Evolutionary conservation across 495 filamentous ascomycete genomes (phyloP), one percentile per base, ranked within the genome.

Genomic region (Acidomyces sp.): DNA sequence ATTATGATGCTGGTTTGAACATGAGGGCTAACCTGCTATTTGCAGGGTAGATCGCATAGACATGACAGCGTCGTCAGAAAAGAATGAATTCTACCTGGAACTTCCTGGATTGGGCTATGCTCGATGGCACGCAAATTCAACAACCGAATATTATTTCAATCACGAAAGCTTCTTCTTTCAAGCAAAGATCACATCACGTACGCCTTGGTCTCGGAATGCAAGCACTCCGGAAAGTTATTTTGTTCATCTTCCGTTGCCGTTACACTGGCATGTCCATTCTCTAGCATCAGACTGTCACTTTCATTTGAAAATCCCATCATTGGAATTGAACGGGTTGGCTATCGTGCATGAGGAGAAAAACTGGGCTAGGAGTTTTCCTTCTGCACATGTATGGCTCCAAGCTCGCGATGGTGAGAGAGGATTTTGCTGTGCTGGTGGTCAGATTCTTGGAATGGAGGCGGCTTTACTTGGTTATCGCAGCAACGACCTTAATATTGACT

Each of bases 191-290:
- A 59, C 41, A 0, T 24, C 39, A 0, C 53, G 55, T n/a, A 58
- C 42, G 13, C 54, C 60, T 0, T 67, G 66, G 64, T 54, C 24
- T 9, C 13, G 17, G 4, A 4, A 37, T 5, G 39, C 32, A 10
- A 25, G 52, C 24, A 48, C 61, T 41, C 45, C 52, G 27, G 39
- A 58, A 41, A 54, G 51, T 12, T 39, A 44, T n/a, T 50, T 69
- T 0, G 53, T 55, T 2, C 39, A 54, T 13, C 45, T 70, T 0
- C 59, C 61, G 4, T 51, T 70, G 4, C 66, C 66, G 17, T 39
- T 70, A 6, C 66, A 69, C 37, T 70, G 65, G 66, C 59, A 67
- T 34, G 66, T 69, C 9, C 58, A 64, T n/a, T 60, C 57, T 1
- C 50, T 63, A n/a, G 51, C 31, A 15, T 62, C 63, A 16, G 22